Percentiles rank a stretch among this genome's conserved stretches.
phyloP scores from a whole-genome alignment of 495 filamentous ascomycete species.

The Talaromyces borbonicus region DNA sequence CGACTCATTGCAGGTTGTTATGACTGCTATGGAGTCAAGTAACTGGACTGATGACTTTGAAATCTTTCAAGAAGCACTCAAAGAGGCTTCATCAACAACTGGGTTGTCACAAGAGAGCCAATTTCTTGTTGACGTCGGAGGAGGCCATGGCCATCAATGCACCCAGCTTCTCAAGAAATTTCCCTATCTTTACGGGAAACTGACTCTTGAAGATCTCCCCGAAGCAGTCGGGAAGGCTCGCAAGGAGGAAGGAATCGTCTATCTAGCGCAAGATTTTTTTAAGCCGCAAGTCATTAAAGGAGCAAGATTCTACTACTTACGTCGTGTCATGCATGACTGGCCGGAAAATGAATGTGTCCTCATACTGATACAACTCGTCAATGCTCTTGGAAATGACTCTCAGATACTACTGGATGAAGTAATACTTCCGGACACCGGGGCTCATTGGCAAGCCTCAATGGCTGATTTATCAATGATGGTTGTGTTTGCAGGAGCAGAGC shows the following conservation, averaged over 20 bases:
- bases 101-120: neutral
- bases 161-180: constrained; percentile 30
- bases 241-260: neutral
- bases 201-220: constrained; percentile 47
- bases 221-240: constrained; percentile 25
- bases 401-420: constrained; percentile 30
- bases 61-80: constrained; percentile 7
- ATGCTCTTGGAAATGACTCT: constrained; percentile 25
- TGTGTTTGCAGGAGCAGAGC: constrained; percentile 23
- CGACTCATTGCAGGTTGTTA: constrained; percentile 24
- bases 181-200: constrained; percentile 27
- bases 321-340: constrained; percentile 43
- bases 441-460: constrained; percentile 19
- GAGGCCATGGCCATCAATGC: constrained; percentile 44
- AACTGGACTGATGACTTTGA: constrained; percentile 17
- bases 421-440: constrained; percentile 20
- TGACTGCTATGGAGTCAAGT: constrained; percentile 20
- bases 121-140: constrained; percentile 42
- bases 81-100: neutral
- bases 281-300: constrained; percentile 37
- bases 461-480: constrained; percentile 31
- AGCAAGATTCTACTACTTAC: constrained; percentile 25
- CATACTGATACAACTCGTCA: constrained; percentile 25
- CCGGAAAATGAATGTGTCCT: constrained; percentile 31
- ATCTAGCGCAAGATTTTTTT: constrained; percentile 40